Evolutionary conservation across 1,284 basidiomycete genomes (phyloP), one percentile per base, ranked within the genome.

Genomic region (Melanopsichium pennsylvanicum): DNA sequence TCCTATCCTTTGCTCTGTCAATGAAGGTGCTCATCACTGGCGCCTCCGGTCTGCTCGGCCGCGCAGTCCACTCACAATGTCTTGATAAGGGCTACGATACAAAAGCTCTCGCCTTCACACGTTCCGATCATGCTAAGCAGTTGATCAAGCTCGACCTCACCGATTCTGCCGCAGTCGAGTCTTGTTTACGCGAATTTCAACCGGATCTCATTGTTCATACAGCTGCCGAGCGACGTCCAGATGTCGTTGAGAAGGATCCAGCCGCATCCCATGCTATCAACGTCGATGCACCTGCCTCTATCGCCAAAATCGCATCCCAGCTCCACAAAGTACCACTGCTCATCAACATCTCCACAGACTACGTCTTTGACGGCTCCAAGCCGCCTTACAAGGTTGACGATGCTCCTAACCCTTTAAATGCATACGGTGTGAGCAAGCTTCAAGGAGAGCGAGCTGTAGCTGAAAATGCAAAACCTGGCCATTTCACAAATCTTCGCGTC

Each of bases 21-120:
- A 64, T 70, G 64, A 62, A 70, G 46, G 50, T 68, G 84, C 85
- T 74, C 84, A 71, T 75, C 47, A 68, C 78, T 74, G 84, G 84
- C 18, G 84, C 84, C n/a, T 83, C 82, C n/a, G 84, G 84, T 21
- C 78, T 85, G 21, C 81, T 85, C 16, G 84, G 84, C 16, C 76
- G 84, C 47, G 84, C 84, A 1, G 82, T 83, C 8, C 72, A 74
- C 27, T 56, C 45, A 18, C 61, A 60, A 27, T 63, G 66, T 49
- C 36, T 35, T 31, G 49, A 64, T 7, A 52, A 47, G 25, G 44
- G 48, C 19, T 67, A 64, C 40, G 61, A 74, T 22, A 59, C 48
- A 19, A 55, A 33, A 35, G 84, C 84, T 25, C 71, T 81, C 33
- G 82, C 81, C 5, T 82, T 84, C 37, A 83, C 83, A 0, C 82